phyloP scores from a whole-genome alignment of 2,329 filamentous ascomycete genomes.

The Diaporthe nobilis region DNA sequence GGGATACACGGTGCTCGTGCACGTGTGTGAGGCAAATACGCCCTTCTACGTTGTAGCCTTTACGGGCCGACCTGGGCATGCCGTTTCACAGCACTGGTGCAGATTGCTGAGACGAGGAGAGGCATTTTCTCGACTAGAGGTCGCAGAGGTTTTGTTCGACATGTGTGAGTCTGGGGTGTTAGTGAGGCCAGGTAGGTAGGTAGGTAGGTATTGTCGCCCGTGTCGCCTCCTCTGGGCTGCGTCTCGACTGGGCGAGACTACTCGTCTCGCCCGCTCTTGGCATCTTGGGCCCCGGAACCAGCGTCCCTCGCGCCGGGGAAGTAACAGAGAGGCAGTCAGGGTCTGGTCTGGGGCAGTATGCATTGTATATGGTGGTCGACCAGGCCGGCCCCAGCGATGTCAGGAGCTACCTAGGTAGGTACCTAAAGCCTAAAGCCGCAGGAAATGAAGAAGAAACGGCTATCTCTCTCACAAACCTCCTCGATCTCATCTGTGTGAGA shows the following conservation, averaged over 20 bases:
- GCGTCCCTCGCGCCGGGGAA: background rate
- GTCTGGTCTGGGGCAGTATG: background rate
- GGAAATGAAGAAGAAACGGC: background rate
- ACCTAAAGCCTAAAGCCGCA: no score
- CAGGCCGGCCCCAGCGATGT: background rate
- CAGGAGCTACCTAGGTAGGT: no score
- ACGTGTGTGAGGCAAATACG: background rate
- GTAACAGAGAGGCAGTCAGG: background rate
- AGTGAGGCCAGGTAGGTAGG: no score
- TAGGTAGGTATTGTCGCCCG: background rate
- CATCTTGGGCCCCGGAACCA: background rate
- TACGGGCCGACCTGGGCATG: background rate
- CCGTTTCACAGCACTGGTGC: background rate
- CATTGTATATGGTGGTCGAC: background rate
- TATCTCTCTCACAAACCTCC: background rate
- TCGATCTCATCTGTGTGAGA: background rate
- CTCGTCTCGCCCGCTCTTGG: conserved; percentile 17
- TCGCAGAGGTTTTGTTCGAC: background rate
- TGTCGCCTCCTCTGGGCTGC: background rate
- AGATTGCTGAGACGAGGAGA: background rate
- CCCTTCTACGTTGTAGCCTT: background rate
- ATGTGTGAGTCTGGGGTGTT: background rate
- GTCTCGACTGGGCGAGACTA: background rate
- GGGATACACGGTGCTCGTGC: background rate
- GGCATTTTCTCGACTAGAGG: background rate